Evolutionary conservation across 192 early-diverging fungal species (phyloP).

Genomic region (Backusella circina): DNA sequence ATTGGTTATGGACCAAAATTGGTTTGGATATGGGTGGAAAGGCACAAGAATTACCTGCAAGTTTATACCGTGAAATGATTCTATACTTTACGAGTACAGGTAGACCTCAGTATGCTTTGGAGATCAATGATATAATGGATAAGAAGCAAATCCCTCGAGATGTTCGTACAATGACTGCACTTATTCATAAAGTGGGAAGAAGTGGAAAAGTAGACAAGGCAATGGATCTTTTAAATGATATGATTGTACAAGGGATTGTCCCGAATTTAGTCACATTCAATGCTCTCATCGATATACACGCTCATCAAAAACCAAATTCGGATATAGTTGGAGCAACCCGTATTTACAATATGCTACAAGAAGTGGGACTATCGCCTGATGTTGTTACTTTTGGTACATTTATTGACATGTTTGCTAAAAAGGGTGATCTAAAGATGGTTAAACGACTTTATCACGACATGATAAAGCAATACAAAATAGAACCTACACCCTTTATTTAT

Average conservation of each 20-base stretch:
- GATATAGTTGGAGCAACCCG: constrained; percentile 42
- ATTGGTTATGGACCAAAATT: constrained; percentile 32
- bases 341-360: constrained; percentile 37
- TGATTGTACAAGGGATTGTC: constrained; percentile 18
- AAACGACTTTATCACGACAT: constrained; percentile 45
- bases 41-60: constrained; percentile 7
- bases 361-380: constrained; percentile 35
- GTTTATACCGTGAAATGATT: constrained; percentile 27
- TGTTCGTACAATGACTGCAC: constrained; percentile 19
- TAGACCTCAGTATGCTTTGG: constrained; percentile 29
- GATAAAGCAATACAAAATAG: constrained; percentile 27
- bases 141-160: constrained; percentile 18
- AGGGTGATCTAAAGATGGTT: constrained; percentile 33
- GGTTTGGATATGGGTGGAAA: constrained; percentile 13
- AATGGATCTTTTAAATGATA: constrained; percentile 31
- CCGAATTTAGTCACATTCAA: constrained; percentile 43
- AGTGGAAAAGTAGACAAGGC: constrained; percentile 23
- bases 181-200: constrained; percentile 34
- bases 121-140: constrained; percentile 31
- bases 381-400: constrained; percentile 45
- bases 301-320: constrained; percentile 24
- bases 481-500: constrained; percentile 30
- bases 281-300: constrained; percentile 42
- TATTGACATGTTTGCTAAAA: constrained; percentile 44
- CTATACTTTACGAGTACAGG: constrained; percentile 25